These are phyloP conservation scores for Chimonanthus praecox DNA, from an alignment of 164 flowering plant genomes.

Conservation along the genomic window DNA sequence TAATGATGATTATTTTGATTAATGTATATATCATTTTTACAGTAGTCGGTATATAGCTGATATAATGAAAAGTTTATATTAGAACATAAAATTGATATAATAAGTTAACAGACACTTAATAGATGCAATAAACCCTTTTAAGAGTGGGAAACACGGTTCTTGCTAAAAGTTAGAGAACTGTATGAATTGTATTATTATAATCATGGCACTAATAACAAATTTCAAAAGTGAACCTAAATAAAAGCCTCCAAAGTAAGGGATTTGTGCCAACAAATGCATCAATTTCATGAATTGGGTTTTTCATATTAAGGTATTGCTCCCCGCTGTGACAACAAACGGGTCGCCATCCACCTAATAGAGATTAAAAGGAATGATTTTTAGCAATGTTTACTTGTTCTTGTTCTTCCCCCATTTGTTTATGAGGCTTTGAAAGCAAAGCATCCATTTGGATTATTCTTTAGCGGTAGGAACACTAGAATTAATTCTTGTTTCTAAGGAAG, in stretches of 20 bases:
- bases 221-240: not conserved
- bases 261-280: not conserved
- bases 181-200: not conserved
- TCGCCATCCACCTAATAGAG: not conserved
- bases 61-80: not conserved
- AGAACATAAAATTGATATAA: not conserved
- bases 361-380: not conserved
- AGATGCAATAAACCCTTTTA: not conserved
- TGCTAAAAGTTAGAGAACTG: not conserved
- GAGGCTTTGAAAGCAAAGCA: not conserved
- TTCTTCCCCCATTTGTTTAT: not conserved
- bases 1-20: not conserved
- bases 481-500: not conserved
- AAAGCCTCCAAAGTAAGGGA: not conserved
- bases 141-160: not conserved
- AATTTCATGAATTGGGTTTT: not conserved
- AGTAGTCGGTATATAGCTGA: not conserved
- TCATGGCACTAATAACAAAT: not conserved
- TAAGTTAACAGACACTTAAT: not conserved
- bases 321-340: not conserved
- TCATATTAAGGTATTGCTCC: not conserved
- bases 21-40: not conserved
- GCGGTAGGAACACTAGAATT: not conserved
- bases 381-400: not conserved
- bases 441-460: too few relatives aligned